Evolutionary conservation across 1,284 basidiomycete species (phyloP), one percentile per base, ranked within the genome.

Genomic region (Ceratorhiza oryzae-sativae): DNA sequence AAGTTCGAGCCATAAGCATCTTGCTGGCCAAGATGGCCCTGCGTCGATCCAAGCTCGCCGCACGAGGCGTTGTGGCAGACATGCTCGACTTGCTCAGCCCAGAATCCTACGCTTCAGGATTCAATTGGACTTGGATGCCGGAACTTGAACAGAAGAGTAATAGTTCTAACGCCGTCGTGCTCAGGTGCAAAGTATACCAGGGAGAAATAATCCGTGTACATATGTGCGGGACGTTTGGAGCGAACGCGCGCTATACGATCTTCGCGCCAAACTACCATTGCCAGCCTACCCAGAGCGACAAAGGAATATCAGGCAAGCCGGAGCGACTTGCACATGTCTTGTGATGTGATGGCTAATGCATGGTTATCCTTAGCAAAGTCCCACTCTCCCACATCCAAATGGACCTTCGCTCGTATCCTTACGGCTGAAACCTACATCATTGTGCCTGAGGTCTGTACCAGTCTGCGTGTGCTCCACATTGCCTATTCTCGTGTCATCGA

Each of bases 141-240:
- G 46, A 32, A 6, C 1, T 9, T 3, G 42, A 27, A 42, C 20
- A 25, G 4, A 25, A 8, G 2, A n/a, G 34, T 27, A 27, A 15
- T 2, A 36, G 18, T 25, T 42, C 59, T 20, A 61, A 42, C 15
- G 59, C 27, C 15, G 25, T 61, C n/a, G 20, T 61, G 15, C 18
- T 46, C 3, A 25, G 23, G 23, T 61, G 18, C 39, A 15, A 41
- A 15, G 18, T 45, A 3, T 9, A 3, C 23, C 20, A 32, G 13
- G 60, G 42, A 13, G 42, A 48, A 48, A 23, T 46, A 46, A 20
- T 27, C 5, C n/a, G 42, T 10, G 41, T 48, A 27, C n/a, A n/a
- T 25, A 30, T n/a, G 3, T 62, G 36, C 20, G 20, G 1, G 60
- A 62, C 48, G 30, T 62, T 32, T 62, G 60, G 60, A 62, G 6